Evolutionary conservation across 345 rosid species (phyloP).

Genomic region (Heritiera littoralis): DNA sequence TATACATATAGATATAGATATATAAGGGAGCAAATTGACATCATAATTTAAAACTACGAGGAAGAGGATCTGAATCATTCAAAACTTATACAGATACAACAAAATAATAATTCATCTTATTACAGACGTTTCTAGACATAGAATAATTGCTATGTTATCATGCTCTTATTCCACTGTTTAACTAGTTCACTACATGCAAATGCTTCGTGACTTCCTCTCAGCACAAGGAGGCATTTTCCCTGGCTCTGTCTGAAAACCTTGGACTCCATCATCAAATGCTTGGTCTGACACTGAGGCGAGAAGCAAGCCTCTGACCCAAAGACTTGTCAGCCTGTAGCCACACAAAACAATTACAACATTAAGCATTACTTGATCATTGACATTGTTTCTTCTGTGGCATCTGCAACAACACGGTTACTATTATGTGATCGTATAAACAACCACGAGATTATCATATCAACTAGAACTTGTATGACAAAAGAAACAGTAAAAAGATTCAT

Average conservation of each 20-base stretch:
- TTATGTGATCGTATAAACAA: background rate
- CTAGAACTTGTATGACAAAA: background rate
- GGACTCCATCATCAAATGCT: conserved; percentile 46
- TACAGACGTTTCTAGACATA: too few species aligned
- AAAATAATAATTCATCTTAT: too few species aligned
- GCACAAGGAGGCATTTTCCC: background rate
- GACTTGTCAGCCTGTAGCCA: conserved; percentile 58
- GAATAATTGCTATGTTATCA: too few species aligned
- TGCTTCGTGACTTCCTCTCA: background rate
- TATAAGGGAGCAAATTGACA: too few species aligned
- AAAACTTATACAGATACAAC: too few species aligned
- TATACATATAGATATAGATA: too few species aligned
- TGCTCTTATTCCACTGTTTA: background rate
- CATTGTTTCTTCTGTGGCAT: background rate
- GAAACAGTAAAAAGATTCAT: background rate
- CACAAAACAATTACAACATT: background rate
- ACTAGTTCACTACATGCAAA: background rate
- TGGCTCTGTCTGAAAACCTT: background rate
- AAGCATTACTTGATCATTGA: background rate
- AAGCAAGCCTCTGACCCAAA: conserved; percentile 75
- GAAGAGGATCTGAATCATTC: too few species aligned
- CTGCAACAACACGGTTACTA: background rate
- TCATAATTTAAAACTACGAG: too few species aligned
- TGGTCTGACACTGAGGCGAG: conserved; percentile 70
- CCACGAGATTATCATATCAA: background rate